phyloP scores from a whole-genome alignment of 768 basidiomycete species.

The Termitomyces sp. region DNA sequence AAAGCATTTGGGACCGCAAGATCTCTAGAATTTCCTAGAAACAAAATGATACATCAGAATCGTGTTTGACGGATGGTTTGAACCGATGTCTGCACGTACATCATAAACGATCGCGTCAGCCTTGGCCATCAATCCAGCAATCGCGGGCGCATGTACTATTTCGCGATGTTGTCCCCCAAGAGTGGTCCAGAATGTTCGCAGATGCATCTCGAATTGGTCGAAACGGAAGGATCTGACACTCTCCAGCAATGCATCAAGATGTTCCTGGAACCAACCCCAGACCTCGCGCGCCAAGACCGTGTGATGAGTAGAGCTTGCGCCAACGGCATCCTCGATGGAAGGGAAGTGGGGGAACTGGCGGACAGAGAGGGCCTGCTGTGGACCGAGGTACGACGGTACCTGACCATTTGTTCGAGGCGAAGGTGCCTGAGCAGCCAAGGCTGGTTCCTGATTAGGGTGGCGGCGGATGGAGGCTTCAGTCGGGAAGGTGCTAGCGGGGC shows the following conservation, averaged over 20 bases:
- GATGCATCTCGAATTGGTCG: slow-evolving; percentile 86
- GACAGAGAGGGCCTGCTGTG: slow-evolving; percentile 59
- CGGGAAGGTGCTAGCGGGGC: slow-evolving; percentile 58
- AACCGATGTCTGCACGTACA: slow-evolving; percentile 46
- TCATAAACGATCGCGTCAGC: slow-evolving; percentile 90
- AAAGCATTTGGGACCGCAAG: slow-evolving; percentile 80
- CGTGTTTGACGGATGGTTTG: neutral
- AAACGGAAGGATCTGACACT: slow-evolving; percentile 75
- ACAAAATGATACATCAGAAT: slow-evolving; percentile 7
- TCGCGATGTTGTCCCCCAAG: slow-evolving; percentile 76
- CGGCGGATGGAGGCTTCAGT: slow-evolving; percentile 76
- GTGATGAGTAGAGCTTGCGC: slow-evolving; percentile 68
- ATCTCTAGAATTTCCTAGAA: slow-evolving; percentile 82
- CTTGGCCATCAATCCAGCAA: slow-evolving; percentile 85
- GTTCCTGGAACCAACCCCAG: slow-evolving; percentile 91
- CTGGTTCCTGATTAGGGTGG: slow-evolving; percentile 58
- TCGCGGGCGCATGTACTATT: slow-evolving; percentile 84
- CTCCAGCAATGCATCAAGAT: slow-evolving; percentile 80
- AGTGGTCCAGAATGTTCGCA: slow-evolving; percentile 82
- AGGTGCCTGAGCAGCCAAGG: slow-evolving; percentile 51
- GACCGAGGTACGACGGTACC: slow-evolving; percentile 40
- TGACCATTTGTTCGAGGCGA: slow-evolving; percentile 50
- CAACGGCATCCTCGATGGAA: slow-evolving; percentile 81
- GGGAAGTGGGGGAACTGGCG: slow-evolving; percentile 80
- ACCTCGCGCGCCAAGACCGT: slow-evolving; percentile 83